Conservation (phyloP, 768 basidiomycete genomes). For the Serendipita sp. region DNA sequence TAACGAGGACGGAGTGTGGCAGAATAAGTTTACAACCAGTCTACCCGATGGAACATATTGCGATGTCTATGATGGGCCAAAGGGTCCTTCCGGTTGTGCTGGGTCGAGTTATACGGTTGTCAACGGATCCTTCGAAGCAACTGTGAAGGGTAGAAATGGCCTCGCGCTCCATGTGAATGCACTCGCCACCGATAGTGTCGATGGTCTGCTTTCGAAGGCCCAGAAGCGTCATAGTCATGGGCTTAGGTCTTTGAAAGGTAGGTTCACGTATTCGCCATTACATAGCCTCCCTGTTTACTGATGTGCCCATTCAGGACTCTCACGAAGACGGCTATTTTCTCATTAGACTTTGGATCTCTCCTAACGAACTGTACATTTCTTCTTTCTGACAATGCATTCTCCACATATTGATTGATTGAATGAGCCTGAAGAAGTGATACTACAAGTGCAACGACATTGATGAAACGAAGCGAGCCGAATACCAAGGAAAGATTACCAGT, state of each 20-base stretch:
- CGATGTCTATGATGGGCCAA: slow-evolving; percentile 40
- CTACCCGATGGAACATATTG: slow-evolving; percentile 45
- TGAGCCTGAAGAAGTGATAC: too few species aligned
- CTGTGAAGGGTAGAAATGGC: slow-evolving; percentile 33
- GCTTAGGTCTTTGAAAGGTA: not conserved
- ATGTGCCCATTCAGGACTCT: not conserved
- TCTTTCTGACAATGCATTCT: too few species aligned
- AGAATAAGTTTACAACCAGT: slow-evolving; percentile 35
- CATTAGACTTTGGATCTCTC: too few species aligned
- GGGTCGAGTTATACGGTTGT: slow-evolving; percentile 30
- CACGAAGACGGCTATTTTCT: too few species aligned
- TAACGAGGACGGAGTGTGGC: slow-evolving; percentile 42
- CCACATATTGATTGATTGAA: too few species aligned
- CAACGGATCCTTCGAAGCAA: slow-evolving; percentile 30
- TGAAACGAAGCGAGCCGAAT: too few species aligned
- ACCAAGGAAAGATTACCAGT: slow-evolving; percentile 16
- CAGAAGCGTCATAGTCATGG: not conserved
- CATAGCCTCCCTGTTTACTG: not conserved
- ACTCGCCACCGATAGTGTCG: not conserved
- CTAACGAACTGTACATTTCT: too few species aligned
- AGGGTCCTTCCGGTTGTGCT: slow-evolving; percentile 27
- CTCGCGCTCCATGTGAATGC: slow-evolving; percentile 12
- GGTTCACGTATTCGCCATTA: not conserved
- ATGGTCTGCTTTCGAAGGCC: not conserved
- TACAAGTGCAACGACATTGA: too few species aligned